phyloP scores from a whole-genome alignment of 441 rosid genomes.

The Brassica balearica region DNA sequence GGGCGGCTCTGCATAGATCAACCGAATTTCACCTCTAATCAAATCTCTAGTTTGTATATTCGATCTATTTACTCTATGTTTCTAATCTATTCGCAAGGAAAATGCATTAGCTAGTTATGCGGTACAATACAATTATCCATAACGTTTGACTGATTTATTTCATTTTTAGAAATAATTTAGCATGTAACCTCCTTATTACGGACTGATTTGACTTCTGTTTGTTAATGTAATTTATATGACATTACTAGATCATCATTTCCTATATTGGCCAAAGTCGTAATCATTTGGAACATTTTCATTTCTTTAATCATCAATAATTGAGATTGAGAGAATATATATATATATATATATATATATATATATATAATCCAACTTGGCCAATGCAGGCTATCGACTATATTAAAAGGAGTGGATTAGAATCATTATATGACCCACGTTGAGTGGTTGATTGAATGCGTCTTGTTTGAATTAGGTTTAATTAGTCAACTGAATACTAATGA shows the following conservation, averaged over 20 bases:
- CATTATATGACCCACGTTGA: slow-evolving; percentile 27
- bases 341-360: too few species aligned
- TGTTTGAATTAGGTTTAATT: slow-evolving; percentile 31
- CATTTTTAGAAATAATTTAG: neutral
- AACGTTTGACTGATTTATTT: slow-evolving; percentile 1
- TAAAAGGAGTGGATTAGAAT: slow-evolving; percentile 26
- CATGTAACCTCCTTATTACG: slow-evolving; percentile 8
- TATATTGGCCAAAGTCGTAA: slow-evolving; percentile 28
- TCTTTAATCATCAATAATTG: slow-evolving; percentile 19
- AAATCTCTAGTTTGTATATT: neutral
- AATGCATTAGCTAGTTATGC: neutral
- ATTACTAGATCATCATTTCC: slow-evolving; percentile 35
- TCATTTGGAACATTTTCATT: slow-evolving; percentile 31
- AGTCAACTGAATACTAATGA: slow-evolving; percentile 40
- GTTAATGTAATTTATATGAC: slow-evolving; percentile 25
- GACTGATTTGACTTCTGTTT: slow-evolving; percentile 21
- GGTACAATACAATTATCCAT: neutral
- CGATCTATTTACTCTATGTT: neutral
- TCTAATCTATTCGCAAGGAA: neutral
- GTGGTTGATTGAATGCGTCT: slow-evolving; percentile 37
- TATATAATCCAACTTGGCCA: slow-evolving; percentile 27
- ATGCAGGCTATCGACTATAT: slow-evolving; percentile 25
- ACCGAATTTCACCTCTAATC: neutral
- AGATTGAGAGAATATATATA: neutral
- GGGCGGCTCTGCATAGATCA: too few species aligned